Percentiles rank a stretch among this genome's conserved stretches.
Conservation (phyloP, 495 filamentous ascomycete species). For the Neurospora sp. region DNA sequence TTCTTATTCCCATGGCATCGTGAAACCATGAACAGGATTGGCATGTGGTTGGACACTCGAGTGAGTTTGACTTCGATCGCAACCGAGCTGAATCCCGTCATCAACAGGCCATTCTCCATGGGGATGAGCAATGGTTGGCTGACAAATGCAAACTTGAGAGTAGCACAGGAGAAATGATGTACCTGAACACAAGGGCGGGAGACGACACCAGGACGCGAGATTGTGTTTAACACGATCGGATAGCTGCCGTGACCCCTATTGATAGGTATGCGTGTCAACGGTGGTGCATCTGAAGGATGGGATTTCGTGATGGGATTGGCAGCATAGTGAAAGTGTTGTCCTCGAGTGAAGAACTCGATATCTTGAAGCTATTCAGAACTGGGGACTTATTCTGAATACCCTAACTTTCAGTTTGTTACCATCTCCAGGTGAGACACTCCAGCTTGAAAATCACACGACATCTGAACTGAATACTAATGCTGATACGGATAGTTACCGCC, state of each 20-base stretch:
- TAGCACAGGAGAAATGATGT: neutral
- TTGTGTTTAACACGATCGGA: neutral
- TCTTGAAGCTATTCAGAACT: neutral
- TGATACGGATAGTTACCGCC: neutral
- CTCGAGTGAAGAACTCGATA: neutral
- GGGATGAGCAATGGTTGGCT: neutral
- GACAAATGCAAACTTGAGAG: neutral
- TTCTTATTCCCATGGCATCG: neutral
- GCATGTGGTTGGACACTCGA: neutral
- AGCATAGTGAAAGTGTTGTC: neutral
- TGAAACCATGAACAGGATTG: neutral
- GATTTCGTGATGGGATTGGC: neutral
- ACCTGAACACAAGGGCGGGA: neutral
- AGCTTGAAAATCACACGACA: neutral
- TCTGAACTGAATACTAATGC: neutral
- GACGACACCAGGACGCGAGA: neutral
- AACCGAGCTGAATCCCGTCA: neutral
- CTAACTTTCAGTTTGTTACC: neutral
- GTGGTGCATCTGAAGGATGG: neutral
- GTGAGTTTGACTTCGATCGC: neutral
- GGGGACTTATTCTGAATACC: neutral
- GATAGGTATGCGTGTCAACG: neutral
- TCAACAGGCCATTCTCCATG: neutral
- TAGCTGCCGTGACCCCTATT: neutral
- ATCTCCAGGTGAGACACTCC: neutral